These are phyloP conservation scores for Rheum nobile DNA, from an alignment of 148 eudicot species.

Conservation along the genomic window DNA sequence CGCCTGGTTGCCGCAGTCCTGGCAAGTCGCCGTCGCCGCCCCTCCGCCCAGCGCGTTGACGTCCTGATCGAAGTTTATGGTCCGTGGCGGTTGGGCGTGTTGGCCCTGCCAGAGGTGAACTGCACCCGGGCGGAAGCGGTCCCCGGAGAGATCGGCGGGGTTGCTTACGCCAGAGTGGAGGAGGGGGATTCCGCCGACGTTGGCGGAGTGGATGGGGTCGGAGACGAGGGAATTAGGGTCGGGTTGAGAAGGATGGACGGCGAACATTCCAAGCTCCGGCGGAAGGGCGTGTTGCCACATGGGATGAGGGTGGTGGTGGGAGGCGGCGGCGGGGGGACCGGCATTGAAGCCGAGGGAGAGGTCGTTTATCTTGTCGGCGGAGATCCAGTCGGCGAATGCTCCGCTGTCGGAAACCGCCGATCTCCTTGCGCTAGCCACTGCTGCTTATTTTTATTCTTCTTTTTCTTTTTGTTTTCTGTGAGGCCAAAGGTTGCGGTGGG, in stretches of 20 bases:
- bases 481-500: too few relatives aligned
- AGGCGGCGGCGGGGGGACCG: constrained; percentile 9
- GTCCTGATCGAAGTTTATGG: constrained; percentile 18
- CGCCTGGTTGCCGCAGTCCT: constrained; percentile 85
- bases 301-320: background rate
- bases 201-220: constrained; percentile 17
- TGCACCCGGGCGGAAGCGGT: constrained; percentile 15
- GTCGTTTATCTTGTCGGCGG: constrained; percentile 23
- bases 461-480: too few relatives aligned
- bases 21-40: constrained; percentile 38
- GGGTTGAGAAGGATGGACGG: constrained; percentile 29
- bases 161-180: constrained; percentile 6
- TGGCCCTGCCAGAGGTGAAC: constrained; percentile 41
- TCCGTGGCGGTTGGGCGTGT: constrained; percentile 15
- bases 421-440: constrained; percentile 48
- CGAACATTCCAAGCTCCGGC: constrained; percentile 61
- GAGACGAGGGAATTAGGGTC: constrained; percentile 15
- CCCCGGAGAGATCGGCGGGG: constrained; percentile 10
- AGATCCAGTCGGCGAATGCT: constrained; percentile 45
- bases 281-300: constrained; percentile 14
- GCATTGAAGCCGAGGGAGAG: constrained; percentile 57
- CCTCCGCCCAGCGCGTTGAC: background rate
- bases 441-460: constrained; percentile 5
- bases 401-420: constrained; percentile 29
- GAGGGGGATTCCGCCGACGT: constrained; percentile 66